Conservation (phyloP, 192 early-diverging fungal species). For the Anaeromyces robustus region DNA sequence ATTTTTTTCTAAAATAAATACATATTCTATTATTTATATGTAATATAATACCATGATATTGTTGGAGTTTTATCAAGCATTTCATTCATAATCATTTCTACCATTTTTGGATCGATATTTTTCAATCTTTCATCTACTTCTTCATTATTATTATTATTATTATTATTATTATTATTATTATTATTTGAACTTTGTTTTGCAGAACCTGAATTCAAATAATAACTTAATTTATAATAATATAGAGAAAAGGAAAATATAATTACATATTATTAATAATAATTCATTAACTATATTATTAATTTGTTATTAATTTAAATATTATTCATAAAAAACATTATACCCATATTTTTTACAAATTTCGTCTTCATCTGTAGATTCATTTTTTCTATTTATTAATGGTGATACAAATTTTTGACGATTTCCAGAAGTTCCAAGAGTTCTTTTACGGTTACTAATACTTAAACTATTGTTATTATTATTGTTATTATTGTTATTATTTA, state of each 20-base stretch:
- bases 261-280: too few species aligned
- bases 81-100: conserved; percentile 80
- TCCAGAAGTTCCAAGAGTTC: neutral
- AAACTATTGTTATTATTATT: too few species aligned
- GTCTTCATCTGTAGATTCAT: conserved; percentile 3
- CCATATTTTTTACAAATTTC: neutral
- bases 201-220: conserved; percentile 1
- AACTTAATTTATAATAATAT: neutral
- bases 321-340: neutral
- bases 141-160: conserved; percentile 4
- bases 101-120: conserved; percentile 76
- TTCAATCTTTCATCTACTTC: conserved; percentile 51
- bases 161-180: neutral
- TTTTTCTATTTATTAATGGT: conserved; percentile 13
- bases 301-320: too few species aligned
- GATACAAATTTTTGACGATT: conserved; percentile 29
- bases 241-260: too few species aligned
- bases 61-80: conserved; percentile 9
- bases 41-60: neutral
- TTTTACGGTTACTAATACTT: neutral
- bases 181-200: neutral
- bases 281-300: too few species aligned
- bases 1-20: neutral
- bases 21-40: neutral
- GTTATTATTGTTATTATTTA: neutral